Conservation (phyloP, 225 moss, liverwort and hornwort genomes). For the Sphagnum contortum region DNA sequence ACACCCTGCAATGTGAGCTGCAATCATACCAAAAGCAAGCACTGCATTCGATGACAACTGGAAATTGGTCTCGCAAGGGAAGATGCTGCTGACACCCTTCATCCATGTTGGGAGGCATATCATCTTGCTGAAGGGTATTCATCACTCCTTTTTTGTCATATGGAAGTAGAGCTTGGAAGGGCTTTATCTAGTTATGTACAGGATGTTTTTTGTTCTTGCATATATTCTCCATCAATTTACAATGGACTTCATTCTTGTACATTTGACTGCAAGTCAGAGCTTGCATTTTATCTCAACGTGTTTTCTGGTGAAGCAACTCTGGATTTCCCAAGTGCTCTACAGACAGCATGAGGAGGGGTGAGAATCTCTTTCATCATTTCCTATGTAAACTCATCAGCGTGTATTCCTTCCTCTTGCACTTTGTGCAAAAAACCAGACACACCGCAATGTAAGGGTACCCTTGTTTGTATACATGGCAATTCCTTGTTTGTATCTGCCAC, state of each 20-base stretch:
- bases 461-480: too few species aligned
- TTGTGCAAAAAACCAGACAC: too few species aligned
- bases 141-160: not conserved
- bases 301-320: constrained; percentile 82
- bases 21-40: constrained; percentile 91
- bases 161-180: not conserved
- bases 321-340: constrained; percentile 80
- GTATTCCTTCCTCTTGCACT: too few species aligned
- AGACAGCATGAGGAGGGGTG: constrained; percentile 83
- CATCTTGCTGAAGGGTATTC: constrained; percentile 59
- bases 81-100: constrained; percentile 72
- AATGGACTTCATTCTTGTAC: not conserved
- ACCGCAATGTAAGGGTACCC: too few species aligned
- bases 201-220: not conserved
- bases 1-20: constrained; percentile 56
- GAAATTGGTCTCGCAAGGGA: constrained; percentile 58
- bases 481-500: too few species aligned
- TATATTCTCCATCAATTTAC: too few species aligned
- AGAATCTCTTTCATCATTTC: not conserved
- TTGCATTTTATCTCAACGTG: constrained; percentile 71
- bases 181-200: not conserved
- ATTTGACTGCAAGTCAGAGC: constrained; percentile 32
- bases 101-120: constrained; percentile 92
- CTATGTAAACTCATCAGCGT: too few species aligned
- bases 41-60: constrained; percentile 74